A percentile compares a stretch with the other conserved stretches of the same genome.
These are phyloP conservation scores for Vinca major DNA, from an alignment of 305 asterid species.

Conservation along the genomic window DNA sequence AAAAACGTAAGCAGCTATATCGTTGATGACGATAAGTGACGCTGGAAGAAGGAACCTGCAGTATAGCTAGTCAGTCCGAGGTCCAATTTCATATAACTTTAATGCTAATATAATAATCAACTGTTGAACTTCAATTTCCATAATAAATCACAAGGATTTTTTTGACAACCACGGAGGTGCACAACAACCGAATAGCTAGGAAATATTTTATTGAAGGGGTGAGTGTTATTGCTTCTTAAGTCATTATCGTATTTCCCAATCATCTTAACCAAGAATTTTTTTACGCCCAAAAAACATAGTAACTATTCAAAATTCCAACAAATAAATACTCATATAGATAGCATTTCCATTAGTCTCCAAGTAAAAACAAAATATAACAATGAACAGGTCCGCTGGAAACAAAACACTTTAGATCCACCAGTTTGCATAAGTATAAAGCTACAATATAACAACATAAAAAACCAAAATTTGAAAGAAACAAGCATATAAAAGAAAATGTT, in stretches of 20 bases:
- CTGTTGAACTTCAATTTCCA: background rate
- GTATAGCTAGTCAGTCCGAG: slow-evolving; percentile 19
- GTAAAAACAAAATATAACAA: background rate
- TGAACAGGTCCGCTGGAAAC: background rate
- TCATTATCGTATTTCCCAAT: background rate
- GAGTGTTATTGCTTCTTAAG: too few species aligned
- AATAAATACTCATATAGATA: background rate
- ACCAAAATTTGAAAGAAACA: background rate
- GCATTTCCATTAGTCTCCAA: background rate
- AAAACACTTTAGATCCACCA: background rate
- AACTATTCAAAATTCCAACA: background rate
- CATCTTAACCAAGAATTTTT: background rate
- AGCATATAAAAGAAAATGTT: background rate
- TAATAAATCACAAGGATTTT: background rate
- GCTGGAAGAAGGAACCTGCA: slow-evolving; percentile 99
- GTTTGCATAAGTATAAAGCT: background rate
- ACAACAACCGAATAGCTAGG: background rate
- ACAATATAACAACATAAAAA: background rate
- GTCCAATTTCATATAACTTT: slow-evolving; percentile 12
- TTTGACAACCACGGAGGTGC: background rate
- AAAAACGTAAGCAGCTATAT: slow-evolving; percentile 82
- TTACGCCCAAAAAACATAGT: background rate
- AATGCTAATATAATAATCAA: background rate
- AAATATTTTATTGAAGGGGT: too few species aligned
- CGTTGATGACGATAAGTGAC: slow-evolving; percentile 89